Conservation (phyloP, 108 stramenopile genomes). For the Pseudonitzschia pungens region DNA sequence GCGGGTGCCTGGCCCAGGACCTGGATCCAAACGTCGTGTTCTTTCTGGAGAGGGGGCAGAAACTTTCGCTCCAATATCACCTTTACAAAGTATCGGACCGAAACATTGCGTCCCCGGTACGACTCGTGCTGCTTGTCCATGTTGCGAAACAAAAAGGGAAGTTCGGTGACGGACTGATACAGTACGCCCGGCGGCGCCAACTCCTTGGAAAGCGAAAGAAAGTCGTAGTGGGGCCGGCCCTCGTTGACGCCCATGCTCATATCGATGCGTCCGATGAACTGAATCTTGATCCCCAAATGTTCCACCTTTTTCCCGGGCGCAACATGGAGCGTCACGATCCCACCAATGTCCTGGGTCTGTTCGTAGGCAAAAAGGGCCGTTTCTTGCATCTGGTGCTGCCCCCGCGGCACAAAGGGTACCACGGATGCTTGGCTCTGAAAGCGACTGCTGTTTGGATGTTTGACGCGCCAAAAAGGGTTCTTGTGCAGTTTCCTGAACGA, state of each 20-base stretch:
- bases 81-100: conserved; percentile 94
- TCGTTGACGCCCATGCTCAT: conserved; percentile 85
- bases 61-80: conserved; percentile 90
- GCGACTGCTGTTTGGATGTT: conserved; percentile 41
- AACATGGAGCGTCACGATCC: conserved; percentile 78
- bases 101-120: conserved; percentile 94
- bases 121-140: conserved; percentile 88
- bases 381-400: conserved; percentile 3
- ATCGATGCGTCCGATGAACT: conserved; percentile 96
- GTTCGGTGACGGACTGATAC: conserved; percentile 63
- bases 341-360: conserved; percentile 73
- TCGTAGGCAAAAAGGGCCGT: conserved; percentile 51
- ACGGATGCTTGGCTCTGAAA: conserved; percentile 16
- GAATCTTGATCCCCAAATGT: conserved; percentile 95
- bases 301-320: conserved; percentile 95
- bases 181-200: conserved; percentile 89
- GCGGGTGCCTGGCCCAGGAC: conserved; percentile 67
- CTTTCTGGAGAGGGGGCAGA: conserved; percentile 77
- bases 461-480: conserved; percentile 82
- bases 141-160: conserved; percentile 89
- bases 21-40: conserved; percentile 94
- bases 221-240: conserved; percentile 85
- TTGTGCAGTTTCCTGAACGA: conserved; percentile 38
- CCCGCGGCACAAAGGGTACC: conserved; percentile 22
- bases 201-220: conserved; percentile 93